These are phyloP conservation scores for Byssothecium circinans DNA, from an alignment of 2,329 filamentous ascomycete species.

Conservation along the genomic window DNA sequence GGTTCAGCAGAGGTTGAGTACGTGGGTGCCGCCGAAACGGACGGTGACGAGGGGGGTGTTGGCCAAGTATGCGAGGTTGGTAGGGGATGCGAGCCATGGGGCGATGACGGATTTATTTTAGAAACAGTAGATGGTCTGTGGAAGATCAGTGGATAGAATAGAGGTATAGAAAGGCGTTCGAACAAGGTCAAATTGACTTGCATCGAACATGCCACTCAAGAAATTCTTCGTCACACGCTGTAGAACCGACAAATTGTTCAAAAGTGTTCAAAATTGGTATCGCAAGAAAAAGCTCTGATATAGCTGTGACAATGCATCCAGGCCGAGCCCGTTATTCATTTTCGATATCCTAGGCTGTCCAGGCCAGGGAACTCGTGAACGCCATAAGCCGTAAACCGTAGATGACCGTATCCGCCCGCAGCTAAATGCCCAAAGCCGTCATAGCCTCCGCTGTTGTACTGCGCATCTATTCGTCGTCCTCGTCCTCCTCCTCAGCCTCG, in stretches of 20 bases:
- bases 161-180: too few relatives aligned
- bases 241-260: background rate
- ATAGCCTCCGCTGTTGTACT: background rate
- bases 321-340: constrained; percentile 38
- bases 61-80: constrained; percentile 60
- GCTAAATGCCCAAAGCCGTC: constrained; percentile 27
- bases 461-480: constrained; percentile 44
- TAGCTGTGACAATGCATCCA: constrained; percentile 15
- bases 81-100: constrained; percentile 60
- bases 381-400: constrained; percentile 42
- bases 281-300: background rate
- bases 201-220: too few relatives aligned
- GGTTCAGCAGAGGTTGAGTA: constrained; percentile 53
- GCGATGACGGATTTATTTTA: constrained; percentile 57
- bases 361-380: constrained; percentile 36
- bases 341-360: constrained; percentile 36
- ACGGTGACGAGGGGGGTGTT: constrained; percentile 63
- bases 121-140: background rate
- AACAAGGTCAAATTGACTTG: too few relatives aligned
- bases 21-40: constrained; percentile 56
- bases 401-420: constrained; percentile 29
- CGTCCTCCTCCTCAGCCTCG: constrained; percentile 55
- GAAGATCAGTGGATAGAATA: background rate
- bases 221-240: background rate
- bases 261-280: constrained; percentile 1